Evolutionary conservation across 2,329 filamentous ascomycete species (phyloP), one percentile per base, ranked within the genome.

Genomic region (Aspergillus fumigatus): DNA sequence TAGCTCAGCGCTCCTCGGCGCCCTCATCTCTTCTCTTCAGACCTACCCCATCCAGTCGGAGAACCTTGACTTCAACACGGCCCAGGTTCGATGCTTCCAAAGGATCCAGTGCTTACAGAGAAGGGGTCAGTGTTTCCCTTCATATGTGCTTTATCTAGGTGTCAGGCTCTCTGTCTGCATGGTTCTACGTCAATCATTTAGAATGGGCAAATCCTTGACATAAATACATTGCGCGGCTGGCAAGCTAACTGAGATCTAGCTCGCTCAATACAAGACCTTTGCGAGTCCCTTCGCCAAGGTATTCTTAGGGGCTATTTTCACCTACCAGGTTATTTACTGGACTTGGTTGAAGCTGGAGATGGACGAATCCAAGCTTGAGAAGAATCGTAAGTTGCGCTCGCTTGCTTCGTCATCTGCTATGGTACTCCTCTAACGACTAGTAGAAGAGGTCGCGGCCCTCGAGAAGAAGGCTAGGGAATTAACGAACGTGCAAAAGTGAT

Each of bases 321-420:
- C 74, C 17, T 80, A 79, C 62, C 78, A 80, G 59, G 68, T 79
- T 45, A 67, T 77, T 21, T 78, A 80, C 60, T 79, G 75, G 75
- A 65, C 67, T 29, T 80, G 78, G 78, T 54, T 77, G 64, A 78
- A 76, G 57, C 63, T 80, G 11, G 77, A 80, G 64, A 77, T 73
- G 53, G 75, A 78, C 55, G 77, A 78, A 58, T 66, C 68, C 6
- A 78, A 75, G 60, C 64, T 72, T 19, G 60, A 71, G 26, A 79
- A 75, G 64, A 75, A 75, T 55, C 64, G 74, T 76, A 64, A 23
- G 67, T 68, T 26, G 14, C 17, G 10, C 21, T 50, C 4, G 17
- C 32, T 6, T n/a, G 7, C 26, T 32, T 48, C 17, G 27, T 21
- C 23, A 21, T 56, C 25, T 50, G 14, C n/a, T 41, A 35, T 27